Evolutionary conservation across 1,139 yeast species (phyloP), one percentile per base, ranked within the genome.

Genomic region (Blastobotrys serpentis): DNA sequence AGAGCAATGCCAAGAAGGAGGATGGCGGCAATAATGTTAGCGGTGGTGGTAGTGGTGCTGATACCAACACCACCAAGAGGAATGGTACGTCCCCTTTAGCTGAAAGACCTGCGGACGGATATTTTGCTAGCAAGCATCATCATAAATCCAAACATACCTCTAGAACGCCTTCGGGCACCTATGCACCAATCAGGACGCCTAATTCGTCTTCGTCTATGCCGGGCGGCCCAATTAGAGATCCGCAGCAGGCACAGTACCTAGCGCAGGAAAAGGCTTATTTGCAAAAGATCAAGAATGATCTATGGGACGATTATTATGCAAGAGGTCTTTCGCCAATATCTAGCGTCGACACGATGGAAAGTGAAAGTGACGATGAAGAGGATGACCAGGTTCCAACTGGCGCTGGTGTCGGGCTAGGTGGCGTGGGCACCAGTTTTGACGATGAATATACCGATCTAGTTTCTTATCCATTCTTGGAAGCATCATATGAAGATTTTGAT

Each of bases 221-320:
- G 10, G 23, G 42, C 3, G 34, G 42, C 13, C n/a, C 51, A 2
- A 36, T 34, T 7, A 34, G 33, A 18, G 43, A 46, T n/a, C 39
- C 46, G 5, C 44, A 38, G 16, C 49, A 49, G 22, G 67, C 63
- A 4, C 68, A 65, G 49, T 70, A 70, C 51, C 54, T 65, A 53
- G 79, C 82, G 2, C 92, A 86, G 59, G 95, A 86, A 63, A 75
- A 77, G 58, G 79, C 82, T 0, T 86, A 86, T 62, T 65, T 86
- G 48, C 77, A 78, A 51, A 79, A 80, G 60, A 77, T 86, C 59
- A 75, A 79, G 49, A 82, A 82, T 56, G 85, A 80, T 57, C 68
- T 75, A 43, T 77, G 72, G 10, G 88, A 86, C 62, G 95, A 85
- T 56, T 84, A 65, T 46, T 61, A 61, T 46, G 57, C 58, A 17